Conservation (phyloP, 768 basidiomycete species). For the Tylopilus plumbeoviolaceoides region DNA sequence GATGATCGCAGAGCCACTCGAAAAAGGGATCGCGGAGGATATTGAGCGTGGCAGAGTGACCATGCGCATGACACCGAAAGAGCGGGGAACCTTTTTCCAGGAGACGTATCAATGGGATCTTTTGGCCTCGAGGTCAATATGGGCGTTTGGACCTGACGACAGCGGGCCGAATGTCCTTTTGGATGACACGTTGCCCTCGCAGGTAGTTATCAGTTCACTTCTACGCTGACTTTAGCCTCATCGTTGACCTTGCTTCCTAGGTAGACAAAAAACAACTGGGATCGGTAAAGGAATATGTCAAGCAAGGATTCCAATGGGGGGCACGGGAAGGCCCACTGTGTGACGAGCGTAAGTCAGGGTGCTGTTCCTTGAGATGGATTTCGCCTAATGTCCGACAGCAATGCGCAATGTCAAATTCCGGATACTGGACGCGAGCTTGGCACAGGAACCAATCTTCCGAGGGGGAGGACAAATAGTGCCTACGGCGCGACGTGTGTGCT, state of each 20-base stretch:
- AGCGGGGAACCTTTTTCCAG: constrained; percentile 93
- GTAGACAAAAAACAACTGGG: constrained; percentile 91
- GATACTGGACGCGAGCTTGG: constrained; percentile 85
- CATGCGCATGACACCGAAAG: constrained; percentile 94
- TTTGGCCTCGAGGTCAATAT: constrained; percentile 95
- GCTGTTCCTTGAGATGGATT: not conserved
- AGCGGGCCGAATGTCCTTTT: constrained; percentile 89
- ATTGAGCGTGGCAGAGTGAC: constrained; percentile 90
- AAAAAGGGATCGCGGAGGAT: constrained; percentile 93
- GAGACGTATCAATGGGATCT: constrained; percentile 98
- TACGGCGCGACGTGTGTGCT: constrained; percentile 97
- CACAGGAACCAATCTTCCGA: constrained; percentile 95
- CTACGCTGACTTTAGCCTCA: not conserved
- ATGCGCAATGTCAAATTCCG: constrained; percentile 99
- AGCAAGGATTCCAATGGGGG: constrained; percentile 99
- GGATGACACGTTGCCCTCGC: constrained; percentile 94
- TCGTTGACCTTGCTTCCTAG: constrained; percentile 33
- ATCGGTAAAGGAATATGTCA: constrained; percentile 91
- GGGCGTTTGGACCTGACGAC: constrained; percentile 99
- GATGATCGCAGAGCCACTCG: constrained; percentile 98
- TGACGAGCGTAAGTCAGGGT: constrained; percentile 86
- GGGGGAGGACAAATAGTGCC: constrained; percentile 99
- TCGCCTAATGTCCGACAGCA: constrained; percentile 44
- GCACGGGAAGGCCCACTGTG: constrained; percentile 96
- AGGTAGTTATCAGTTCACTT: constrained; percentile 43